Percentiles rank a stretch among this genome's conserved stretches.
These are phyloP conservation scores for Rhizomucor pusillus DNA, from an alignment of 371 early-diverging fungal genomes.

Conservation along the genomic window DNA sequence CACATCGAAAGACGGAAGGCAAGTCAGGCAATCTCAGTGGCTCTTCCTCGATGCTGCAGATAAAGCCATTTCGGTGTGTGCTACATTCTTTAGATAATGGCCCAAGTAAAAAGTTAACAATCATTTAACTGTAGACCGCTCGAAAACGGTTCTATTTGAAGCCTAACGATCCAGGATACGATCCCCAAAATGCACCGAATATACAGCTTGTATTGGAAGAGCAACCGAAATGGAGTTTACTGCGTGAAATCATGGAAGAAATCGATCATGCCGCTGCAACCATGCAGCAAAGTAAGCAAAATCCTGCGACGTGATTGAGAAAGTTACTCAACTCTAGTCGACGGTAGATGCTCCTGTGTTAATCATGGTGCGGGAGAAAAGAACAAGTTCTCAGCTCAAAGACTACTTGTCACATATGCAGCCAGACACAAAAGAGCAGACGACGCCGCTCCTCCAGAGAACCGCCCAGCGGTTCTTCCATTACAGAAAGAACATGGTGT, in stretches of 20 bases:
- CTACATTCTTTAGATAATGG: not conserved
- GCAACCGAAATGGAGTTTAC: constrained; percentile 87
- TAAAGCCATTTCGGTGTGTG: constrained; percentile 42
- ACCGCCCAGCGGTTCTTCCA: constrained; percentile 60
- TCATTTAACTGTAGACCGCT: constrained; percentile 40
- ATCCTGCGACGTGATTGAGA: not conserved
- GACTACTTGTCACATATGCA: constrained; percentile 41
- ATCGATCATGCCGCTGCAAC: constrained; percentile 60
- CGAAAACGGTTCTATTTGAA: constrained; percentile 63
- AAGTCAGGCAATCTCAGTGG: constrained; percentile 69
- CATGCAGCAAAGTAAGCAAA: constrained; percentile 23
- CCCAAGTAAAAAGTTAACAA: not conserved
- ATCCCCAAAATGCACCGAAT: constrained; percentile 43
- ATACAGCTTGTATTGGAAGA: constrained; percentile 80
- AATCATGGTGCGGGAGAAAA: constrained; percentile 70
- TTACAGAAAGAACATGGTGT: constrained; percentile 60
- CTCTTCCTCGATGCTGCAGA: constrained; percentile 85
- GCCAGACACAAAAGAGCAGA: constrained; percentile 9
- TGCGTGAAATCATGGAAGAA: constrained; percentile 72
- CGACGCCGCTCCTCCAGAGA: constrained; percentile 40
- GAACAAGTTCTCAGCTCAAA: constrained; percentile 67
- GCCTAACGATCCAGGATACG: constrained; percentile 37
- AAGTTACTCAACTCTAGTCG: no score
- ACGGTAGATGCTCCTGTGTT: constrained; percentile 49
- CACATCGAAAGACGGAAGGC: constrained; percentile 31